phyloP scores from a whole-genome alignment of 169 alveolate species.

The Cryptosporidium felis region DNA sequence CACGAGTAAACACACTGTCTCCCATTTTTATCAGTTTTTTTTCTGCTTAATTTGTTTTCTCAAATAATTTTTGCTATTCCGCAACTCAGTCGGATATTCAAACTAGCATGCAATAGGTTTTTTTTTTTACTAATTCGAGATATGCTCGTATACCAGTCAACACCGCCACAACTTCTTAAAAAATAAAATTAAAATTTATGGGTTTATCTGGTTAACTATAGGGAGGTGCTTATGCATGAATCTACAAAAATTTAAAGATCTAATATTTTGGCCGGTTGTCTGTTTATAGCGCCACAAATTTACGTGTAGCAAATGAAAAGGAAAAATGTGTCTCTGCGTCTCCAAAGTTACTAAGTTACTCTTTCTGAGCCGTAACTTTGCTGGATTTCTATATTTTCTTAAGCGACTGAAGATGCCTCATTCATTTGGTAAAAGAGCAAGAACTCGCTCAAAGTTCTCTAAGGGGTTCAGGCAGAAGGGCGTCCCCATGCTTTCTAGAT shows the following conservation, averaged over 20 bases:
- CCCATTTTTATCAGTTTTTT: conserved; percentile 32
- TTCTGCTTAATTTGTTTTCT: neutral
- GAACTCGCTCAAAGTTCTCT: conserved; percentile 97
- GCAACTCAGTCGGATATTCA: neutral
- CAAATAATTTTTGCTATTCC: neutral
- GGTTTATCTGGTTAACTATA: too few relatives aligned
- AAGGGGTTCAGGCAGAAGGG: conserved; percentile 96
- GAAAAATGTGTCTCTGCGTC: conserved; percentile 62
- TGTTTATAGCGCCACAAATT: conserved; percentile 8
- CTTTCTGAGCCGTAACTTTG: conserved; percentile 1
- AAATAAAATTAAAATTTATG: too few relatives aligned
- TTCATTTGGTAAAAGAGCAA: conserved; percentile 96
- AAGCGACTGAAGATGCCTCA: conserved; percentile 71
- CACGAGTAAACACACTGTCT: conserved; percentile 70
- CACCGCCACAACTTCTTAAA: too few relatives aligned
- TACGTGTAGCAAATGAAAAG: conserved; percentile 25
- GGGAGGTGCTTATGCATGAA: too few relatives aligned
- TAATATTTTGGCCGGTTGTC: conserved; percentile 31
- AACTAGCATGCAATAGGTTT: conserved; percentile 16
- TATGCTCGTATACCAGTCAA: conserved; percentile 26
- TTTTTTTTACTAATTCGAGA: conserved; percentile 38
- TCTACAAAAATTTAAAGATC: too few relatives aligned
- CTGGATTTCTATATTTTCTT: neutral
- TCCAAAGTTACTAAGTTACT: too few relatives aligned
- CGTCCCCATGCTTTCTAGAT: conserved; percentile 91